Conservation (phyloP, 2,329 filamentous ascomycete species). For the Penicillium sp. region DNA sequence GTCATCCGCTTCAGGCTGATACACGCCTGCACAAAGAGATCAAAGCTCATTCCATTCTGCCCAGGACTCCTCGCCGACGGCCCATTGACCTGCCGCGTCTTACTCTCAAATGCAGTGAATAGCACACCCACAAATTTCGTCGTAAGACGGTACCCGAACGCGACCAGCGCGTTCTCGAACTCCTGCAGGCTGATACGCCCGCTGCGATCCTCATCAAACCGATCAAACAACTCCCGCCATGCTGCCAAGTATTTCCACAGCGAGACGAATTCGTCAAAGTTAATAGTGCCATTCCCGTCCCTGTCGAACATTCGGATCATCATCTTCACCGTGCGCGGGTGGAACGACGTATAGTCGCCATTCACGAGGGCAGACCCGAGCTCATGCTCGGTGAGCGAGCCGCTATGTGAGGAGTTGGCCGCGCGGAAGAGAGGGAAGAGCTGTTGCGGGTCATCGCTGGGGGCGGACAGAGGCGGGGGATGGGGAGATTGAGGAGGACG, state of each 20-base stretch:
- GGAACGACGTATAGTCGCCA: conserved; percentile 92
- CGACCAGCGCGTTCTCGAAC: conserved; percentile 85
- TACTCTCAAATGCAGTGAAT: conserved; percentile 83
- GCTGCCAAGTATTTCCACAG: conserved; percentile 94
- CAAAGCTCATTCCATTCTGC: conserved; percentile 76
- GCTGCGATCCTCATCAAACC: conserved; percentile 84
- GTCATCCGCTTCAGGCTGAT: conserved; percentile 98
- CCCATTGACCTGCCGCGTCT: conserved; percentile 43
- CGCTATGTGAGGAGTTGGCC: conserved; percentile 77
- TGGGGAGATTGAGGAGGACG: conserved; percentile 68
- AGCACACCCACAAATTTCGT: conserved; percentile 80
- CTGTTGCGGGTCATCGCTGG: conserved; percentile 57
- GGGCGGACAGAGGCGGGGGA: conserved; percentile 51
- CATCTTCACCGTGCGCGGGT: conserved; percentile 92
- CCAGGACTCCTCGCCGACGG: conserved; percentile 29
- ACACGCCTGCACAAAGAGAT: conserved; percentile 96
- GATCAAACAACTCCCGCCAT: conserved; percentile 92
- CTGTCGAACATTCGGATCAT: conserved; percentile 99
- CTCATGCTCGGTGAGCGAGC: conserved; percentile 82
- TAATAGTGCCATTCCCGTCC: conserved; percentile 83
- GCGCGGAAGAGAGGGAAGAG: conserved; percentile 85
- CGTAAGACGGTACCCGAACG: conserved; percentile 90
- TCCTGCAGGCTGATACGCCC: conserved; percentile 85
- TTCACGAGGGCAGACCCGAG: conserved; percentile 91
- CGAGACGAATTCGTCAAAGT: conserved; percentile 93